These are phyloP conservation scores for Sanguinoderma infundibulare DNA, from an alignment of 1,284 basidiomycete species.

Conservation along the genomic window DNA sequence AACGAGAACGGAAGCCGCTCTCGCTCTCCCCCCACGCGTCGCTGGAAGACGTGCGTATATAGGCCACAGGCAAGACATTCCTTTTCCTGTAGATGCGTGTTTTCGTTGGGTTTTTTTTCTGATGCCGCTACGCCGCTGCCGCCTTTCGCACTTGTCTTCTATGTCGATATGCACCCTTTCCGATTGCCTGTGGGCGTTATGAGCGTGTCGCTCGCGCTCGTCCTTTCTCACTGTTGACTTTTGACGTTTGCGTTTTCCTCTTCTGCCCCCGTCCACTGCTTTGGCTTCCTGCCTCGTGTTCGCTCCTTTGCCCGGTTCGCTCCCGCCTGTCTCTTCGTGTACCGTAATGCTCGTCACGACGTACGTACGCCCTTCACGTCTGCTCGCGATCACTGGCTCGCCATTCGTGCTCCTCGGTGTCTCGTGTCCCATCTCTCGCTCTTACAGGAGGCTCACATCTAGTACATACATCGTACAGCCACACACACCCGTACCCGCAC, in stretches of 20 bases:
- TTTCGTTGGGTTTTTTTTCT: not conserved
- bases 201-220: not conserved
- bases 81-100: not conserved
- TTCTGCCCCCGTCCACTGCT: not conserved
- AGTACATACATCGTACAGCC: no score
- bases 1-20: constrained; percentile 18
- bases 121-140: not conserved
- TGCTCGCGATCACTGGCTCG: no score
- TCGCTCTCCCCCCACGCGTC: constrained; percentile 23
- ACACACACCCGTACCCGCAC: no score
- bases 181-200: not conserved
- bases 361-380: constrained; percentile 12
- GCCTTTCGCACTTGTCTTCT: not conserved
- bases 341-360: constrained; percentile 17
- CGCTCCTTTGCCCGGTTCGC: not conserved
- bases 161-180: not conserved
- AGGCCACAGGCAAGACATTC: not conserved
- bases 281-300: not conserved
- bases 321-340: constrained; percentile 21
- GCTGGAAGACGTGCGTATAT: constrained; percentile 27
- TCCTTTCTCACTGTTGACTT: not conserved
- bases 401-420: not conserved
- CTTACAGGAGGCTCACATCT: no score
- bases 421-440: not conserved
- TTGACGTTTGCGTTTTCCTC: not conserved